Evolutionary conservation across 306 rosid species (phyloP).

Genomic region (Gastrolobium villosum): DNA sequence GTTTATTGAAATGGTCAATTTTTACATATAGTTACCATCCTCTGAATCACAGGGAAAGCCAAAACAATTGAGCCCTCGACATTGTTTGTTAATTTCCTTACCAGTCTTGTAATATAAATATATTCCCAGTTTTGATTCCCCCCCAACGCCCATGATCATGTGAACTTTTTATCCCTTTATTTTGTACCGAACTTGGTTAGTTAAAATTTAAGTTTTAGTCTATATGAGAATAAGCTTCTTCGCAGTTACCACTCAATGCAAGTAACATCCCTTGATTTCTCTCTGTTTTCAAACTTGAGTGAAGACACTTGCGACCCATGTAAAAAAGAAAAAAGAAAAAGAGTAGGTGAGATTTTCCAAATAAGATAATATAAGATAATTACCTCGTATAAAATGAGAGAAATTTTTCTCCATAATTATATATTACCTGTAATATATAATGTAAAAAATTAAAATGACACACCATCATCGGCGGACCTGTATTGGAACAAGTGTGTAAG

Average conservation of each 20-base stretch:
- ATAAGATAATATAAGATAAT: too few species aligned
- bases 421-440: too few species aligned
- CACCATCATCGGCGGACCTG: too few species aligned
- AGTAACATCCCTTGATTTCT: not conserved
- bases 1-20: not conserved
- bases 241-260: not conserved
- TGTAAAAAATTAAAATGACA: too few species aligned
- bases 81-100: not conserved
- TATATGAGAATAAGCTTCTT: not conserved
- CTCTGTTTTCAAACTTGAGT: too few species aligned
- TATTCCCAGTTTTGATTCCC: not conserved
- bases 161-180: conserved; percentile 8
- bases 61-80: not conserved
- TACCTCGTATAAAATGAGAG: too few species aligned
- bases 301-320: too few species aligned
- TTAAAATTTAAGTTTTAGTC: not conserved
- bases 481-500: too few species aligned
- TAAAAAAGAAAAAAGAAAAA: too few species aligned
- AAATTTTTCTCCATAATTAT: too few species aligned
- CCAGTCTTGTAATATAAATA: not conserved
- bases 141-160: not conserved
- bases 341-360: too few species aligned
- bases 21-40: conserved; percentile 8
- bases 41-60: conserved; percentile 1
- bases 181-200: not conserved